Evolutionary conservation across 345 rosid genomes (phyloP).

Genomic region (Laguncularia racemosa): DNA sequence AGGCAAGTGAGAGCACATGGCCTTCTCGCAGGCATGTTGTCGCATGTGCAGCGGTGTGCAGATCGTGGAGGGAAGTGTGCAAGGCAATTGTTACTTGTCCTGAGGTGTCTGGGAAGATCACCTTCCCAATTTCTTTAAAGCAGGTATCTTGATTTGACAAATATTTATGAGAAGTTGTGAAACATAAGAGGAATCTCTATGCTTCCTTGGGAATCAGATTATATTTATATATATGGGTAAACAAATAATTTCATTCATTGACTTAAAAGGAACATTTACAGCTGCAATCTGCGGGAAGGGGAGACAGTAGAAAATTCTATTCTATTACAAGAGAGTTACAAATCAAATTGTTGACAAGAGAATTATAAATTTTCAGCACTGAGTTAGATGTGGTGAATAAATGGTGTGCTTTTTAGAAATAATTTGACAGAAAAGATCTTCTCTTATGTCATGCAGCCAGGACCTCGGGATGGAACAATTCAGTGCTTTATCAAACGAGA

Average conservation of each 20-base stretch:
- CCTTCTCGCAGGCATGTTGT: conserved; percentile 87
- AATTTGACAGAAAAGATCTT: conserved; percentile 6
- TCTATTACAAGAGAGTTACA: too few species aligned
- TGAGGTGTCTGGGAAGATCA: conserved; percentile 78
- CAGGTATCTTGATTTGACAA: conserved; percentile 25
- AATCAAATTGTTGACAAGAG: too few species aligned
- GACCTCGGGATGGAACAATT: conserved; percentile 68
- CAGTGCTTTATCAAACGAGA: conserved; percentile 96
- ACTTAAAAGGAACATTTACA: too few species aligned
- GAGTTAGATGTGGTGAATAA: background rate
- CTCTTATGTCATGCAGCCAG: conserved; percentile 47
- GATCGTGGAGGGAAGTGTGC: conserved; percentile 94
- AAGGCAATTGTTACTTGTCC: conserved; percentile 77
- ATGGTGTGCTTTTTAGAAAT: background rate
- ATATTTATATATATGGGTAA: too few species aligned
- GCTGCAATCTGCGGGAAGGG: too few species aligned
- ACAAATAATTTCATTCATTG: too few species aligned
- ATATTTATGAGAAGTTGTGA: background rate
- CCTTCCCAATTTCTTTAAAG: conserved; percentile 87
- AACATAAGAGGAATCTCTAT: background rate
- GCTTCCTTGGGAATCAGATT: background rate
- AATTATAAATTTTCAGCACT: background rate
- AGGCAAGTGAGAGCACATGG: conserved; percentile 81
- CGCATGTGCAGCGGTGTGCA: conserved; percentile 92
- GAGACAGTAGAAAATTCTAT: too few species aligned